These are phyloP conservation scores for Rhizopus arrhizus DNA, from an alignment of 371 early-diverging fungal species.

Conservation along the genomic window DNA sequence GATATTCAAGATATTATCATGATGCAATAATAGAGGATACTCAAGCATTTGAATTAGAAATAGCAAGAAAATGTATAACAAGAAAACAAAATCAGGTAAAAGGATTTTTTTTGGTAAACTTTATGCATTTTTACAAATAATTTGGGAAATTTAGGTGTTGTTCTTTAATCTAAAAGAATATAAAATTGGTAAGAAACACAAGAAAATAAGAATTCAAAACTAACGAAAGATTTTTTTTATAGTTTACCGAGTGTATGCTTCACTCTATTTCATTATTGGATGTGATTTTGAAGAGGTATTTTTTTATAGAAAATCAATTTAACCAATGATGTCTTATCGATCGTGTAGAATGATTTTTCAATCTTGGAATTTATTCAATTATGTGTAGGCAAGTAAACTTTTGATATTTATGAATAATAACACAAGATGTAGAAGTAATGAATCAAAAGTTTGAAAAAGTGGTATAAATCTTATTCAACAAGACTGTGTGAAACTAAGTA, in stretches of 20 bases:
- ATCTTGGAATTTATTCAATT: conserved; percentile 51
- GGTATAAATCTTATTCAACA: conserved; percentile 25
- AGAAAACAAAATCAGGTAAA: conserved; percentile 33
- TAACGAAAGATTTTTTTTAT: neutral
- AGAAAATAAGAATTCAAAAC: neutral
- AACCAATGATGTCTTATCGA: neutral
- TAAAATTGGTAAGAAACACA: conserved; percentile 30
- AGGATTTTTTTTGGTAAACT: neutral
- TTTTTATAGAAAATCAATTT: neutral
- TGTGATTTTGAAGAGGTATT: conserved; percentile 36
- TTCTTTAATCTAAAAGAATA: conserved; percentile 22
- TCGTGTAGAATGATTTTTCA: conserved; percentile 48
- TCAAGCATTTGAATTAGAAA: conserved; percentile 27
- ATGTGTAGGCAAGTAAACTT: conserved; percentile 42
- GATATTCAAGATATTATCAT: conserved; percentile 41
- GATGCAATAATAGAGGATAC: conserved; percentile 18
- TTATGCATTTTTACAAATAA: neutral
- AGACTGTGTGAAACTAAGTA: conserved; percentile 1
- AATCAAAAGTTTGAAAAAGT: conserved; percentile 51
- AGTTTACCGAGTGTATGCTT: conserved; percentile 50
- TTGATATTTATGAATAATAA: neutral
- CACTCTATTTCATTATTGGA: conserved; percentile 50
- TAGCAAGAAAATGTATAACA: conserved; percentile 31
- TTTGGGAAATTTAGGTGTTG: conserved; percentile 10
- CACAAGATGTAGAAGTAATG: conserved; percentile 34